phyloP scores from a whole-genome alignment of 2,329 filamentous ascomycete species.

The Lithohypha guttulata region DNA sequence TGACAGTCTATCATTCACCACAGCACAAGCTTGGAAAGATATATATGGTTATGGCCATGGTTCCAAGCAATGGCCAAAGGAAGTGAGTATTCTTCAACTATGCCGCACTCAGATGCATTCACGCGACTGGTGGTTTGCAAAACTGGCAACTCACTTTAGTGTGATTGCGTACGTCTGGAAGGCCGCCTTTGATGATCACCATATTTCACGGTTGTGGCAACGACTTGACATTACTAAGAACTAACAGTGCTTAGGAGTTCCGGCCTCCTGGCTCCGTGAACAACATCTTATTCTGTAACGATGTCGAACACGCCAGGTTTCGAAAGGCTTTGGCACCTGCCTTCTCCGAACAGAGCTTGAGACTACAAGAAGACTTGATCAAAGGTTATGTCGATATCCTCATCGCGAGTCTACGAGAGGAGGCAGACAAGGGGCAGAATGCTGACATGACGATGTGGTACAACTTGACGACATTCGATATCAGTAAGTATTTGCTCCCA shows the following conservation, averaged over 20 bases:
- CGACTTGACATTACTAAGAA: too few species aligned
- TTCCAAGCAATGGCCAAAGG: constrained; percentile 21
- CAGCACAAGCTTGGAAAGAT: constrained; percentile 23
- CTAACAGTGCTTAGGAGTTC: too few species aligned
- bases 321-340: constrained; percentile 29
- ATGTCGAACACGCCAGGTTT: constrained; percentile 22
- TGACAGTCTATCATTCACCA: constrained; percentile 23
- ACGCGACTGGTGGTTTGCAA: too few species aligned
- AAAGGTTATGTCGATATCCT: constrained; percentile 13
- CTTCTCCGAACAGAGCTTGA: constrained; percentile 35
- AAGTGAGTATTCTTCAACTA: too few species aligned
- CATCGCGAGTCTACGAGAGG: constrained; percentile 7
- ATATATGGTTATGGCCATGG: constrained; percentile 24
- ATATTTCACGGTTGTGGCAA: too few species aligned
- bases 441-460: constrained; percentile 15
- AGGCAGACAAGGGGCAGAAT: neutral
- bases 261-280: neutral
- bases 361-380: constrained; percentile 27
- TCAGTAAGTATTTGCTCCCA: constrained; percentile 6
- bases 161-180: too few species aligned
- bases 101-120: too few species aligned
- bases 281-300: constrained; percentile 12
- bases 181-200: too few species aligned
- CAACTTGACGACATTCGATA: constrained; percentile 19
- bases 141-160: too few species aligned